These are phyloP conservation scores for Neonectria faginata DNA, from an alignment of 2,329 filamentous ascomycete genomes.

Conservation along the genomic window DNA sequence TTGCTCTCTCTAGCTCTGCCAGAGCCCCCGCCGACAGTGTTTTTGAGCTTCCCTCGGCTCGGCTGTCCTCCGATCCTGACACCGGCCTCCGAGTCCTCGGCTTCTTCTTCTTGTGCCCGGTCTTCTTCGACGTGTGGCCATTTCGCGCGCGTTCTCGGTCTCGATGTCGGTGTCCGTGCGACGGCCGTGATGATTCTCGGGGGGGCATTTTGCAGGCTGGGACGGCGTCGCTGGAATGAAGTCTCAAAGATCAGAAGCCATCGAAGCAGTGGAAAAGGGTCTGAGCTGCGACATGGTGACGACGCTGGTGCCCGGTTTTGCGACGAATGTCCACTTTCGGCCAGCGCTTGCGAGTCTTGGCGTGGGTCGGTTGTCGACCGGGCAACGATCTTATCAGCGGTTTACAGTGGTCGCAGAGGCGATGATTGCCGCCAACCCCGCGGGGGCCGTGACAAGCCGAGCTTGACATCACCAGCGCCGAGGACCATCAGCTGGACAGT, in stretches of 20 bases:
- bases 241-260: conserved; percentile 28
- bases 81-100: conserved; percentile 42
- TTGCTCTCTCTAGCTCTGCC: conserved; percentile 73
- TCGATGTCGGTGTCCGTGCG: conserved; percentile 43
- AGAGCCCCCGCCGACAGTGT: conserved; percentile 67
- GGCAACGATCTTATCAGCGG: conserved; percentile 56
- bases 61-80: conserved; percentile 51
- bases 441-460: conserved; percentile 55
- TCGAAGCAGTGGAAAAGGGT: conserved; percentile 15
- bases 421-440: conserved; percentile 47
- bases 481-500: conserved; percentile 43
- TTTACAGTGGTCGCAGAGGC: conserved; percentile 33
- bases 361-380: conserved; percentile 50
- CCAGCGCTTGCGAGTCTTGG: conserved; percentile 36
- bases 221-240: conserved; percentile 44
- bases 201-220: conserved; percentile 50
- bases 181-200: conserved; percentile 49
- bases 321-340: conserved; percentile 40
- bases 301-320: conserved; percentile 30
- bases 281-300: conserved; percentile 30
- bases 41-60: conserved; percentile 43
- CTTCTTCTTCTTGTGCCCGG: conserved; percentile 52
- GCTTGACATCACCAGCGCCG: conserved; percentile 47
- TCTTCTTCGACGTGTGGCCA: conserved; percentile 48
- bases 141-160: conserved; percentile 43